Conservation (phyloP, 2,329 filamentous ascomycete species). For the Colletotrichum chrysophilum region DNA sequence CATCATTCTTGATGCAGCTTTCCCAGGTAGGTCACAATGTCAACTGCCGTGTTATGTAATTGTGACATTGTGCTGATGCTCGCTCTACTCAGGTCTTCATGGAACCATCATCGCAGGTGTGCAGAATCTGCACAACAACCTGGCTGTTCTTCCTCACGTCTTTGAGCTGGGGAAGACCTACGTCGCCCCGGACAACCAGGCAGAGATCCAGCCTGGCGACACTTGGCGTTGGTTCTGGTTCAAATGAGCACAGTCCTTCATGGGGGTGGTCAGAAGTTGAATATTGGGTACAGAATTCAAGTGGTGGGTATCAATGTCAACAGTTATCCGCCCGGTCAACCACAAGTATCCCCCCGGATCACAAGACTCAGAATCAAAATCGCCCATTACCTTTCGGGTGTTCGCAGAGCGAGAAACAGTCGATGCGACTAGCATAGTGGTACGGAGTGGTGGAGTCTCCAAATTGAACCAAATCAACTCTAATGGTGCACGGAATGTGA, state of each 20-base stretch:
- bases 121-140: background rate
- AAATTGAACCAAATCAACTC: background rate
- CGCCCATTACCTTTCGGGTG: accelerated
- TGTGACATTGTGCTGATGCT: background rate
- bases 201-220: background rate
- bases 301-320: background rate
- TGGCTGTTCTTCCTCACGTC: background rate
- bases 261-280: background rate
- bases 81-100: background rate
- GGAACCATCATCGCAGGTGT: background rate
- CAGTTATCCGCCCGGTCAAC: no score
- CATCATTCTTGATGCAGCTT: background rate
- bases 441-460: background rate
- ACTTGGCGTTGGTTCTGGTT: background rate
- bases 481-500: background rate
- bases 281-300: background rate
- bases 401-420: background rate
- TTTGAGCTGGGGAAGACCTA: background rate
- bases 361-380: background rate
- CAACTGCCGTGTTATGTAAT: accelerated
- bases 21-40: background rate
- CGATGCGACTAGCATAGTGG: background rate
- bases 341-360: no score
- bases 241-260: background rate
- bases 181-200: background rate